phyloP scores from a whole-genome alignment of 106 monocot species.

The Dendrobium huoshanense region DNA sequence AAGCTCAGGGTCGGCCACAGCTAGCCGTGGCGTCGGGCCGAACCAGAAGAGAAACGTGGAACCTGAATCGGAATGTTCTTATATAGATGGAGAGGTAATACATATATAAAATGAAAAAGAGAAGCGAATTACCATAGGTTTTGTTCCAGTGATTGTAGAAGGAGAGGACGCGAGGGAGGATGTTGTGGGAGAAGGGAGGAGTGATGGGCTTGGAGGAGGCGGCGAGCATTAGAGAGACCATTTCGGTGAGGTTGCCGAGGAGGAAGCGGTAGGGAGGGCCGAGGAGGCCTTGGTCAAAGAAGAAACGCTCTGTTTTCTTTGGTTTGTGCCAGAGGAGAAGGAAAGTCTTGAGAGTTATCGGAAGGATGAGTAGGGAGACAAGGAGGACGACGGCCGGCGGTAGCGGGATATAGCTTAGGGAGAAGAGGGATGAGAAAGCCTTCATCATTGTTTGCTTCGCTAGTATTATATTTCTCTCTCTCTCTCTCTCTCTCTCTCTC shows the following conservation, averaged over 20 bases:
- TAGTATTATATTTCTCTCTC: neutral
- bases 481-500: neutral
- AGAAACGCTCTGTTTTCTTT: slow-evolving; percentile 44
- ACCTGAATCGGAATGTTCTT: slow-evolving; percentile 24
- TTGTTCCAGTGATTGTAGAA: slow-evolving; percentile 4
- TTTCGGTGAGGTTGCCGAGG: slow-evolving; percentile 44
- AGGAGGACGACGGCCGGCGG: neutral
- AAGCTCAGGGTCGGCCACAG: slow-evolving; percentile 68
- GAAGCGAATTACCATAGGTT: neutral
- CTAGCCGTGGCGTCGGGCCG: slow-evolving; percentile 63
- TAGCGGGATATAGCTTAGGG: neutral
- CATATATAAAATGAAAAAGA: neutral
- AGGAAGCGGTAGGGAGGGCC: slow-evolving; percentile 68
- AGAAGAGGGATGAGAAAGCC: neutral
- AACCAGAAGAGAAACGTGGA: slow-evolving; percentile 78
- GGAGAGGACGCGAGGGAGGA: slow-evolving; percentile 5
- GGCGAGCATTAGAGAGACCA: neutral
- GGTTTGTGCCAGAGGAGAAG: slow-evolving; percentile 65
- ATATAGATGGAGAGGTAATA: neutral
- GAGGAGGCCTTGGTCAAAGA: slow-evolving; percentile 55
- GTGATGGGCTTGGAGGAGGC: slow-evolving; percentile 2
- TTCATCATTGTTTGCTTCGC: neutral
- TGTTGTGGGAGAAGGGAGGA: slow-evolving; percentile 6
- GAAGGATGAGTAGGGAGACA: neutral
- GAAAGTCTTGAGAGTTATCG: slow-evolving; percentile 15